Evolutionary conservation across 352 stramenopile genomes (phyloP), one percentile per base, ranked within the genome.

Genomic region (Hyaloperonospora arabidopsidis): DNA sequence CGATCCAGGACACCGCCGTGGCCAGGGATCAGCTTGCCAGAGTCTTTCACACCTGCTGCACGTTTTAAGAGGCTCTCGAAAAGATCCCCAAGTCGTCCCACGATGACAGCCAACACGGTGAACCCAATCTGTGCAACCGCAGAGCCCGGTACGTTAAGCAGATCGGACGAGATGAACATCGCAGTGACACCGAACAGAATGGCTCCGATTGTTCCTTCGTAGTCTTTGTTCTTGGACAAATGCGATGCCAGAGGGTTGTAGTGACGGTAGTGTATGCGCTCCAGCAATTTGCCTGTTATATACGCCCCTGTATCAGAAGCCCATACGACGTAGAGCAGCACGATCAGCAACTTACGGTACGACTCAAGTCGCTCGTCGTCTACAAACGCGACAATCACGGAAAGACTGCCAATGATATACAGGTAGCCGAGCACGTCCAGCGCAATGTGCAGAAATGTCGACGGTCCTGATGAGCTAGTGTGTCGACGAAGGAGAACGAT

Each of bases 41-140:
- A 97, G 63, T 98, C 92, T 58, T 98, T 98, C 22, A 98, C 72
- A 0, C 84, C 82, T 14, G 92, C 90, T 64, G 97, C 90, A 28
- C 93, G 79, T 69, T 98, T 98, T 17, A 98, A 65, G 71, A 98
- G 93, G n/a, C 81, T 96, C 49, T 95, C 91, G 18, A 96, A 97
- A 17, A 98, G 69, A 59, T 98, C 93, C 21, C 95, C 95, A 15
- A 98, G 71, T 7, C 97, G 80, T 5, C 92, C 94, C 28, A 98
- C 68, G 25, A 98, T 73, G n/a, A 98, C 78, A 14, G 87, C 93
- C 2, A 97, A 49, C 3, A 97, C 52, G 0, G 79, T 85, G 46
- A 97, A 81, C 13, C 74, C 63, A 0, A 95, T 63, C 50, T 85
- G 84, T 5, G 82, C 89, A 54, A 93, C 79, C 10, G 85, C 53